Conservation (phyloP, 2,329 filamentous ascomycete genomes). For the Neonectria magnoliae region DNA sequence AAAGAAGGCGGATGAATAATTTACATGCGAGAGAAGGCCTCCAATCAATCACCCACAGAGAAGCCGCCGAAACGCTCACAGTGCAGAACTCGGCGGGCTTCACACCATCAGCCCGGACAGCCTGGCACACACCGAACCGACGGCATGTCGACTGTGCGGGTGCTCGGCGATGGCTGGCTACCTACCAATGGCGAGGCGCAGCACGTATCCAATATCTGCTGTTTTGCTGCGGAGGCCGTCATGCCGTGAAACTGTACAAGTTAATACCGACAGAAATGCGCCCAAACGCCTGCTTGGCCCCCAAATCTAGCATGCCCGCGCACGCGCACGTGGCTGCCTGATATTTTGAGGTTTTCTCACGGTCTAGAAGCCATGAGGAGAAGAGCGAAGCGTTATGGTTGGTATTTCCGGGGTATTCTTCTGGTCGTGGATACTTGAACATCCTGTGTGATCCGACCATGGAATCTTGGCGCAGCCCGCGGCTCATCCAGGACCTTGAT, state of each 20-base stretch:
- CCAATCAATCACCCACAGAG: slow-evolving; percentile 18
- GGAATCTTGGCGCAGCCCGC: slow-evolving; percentile 15
- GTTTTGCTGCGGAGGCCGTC: slow-evolving; percentile 13
- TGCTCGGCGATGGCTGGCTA: slow-evolving; percentile 15
- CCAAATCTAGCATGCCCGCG: neutral
- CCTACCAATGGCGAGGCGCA: slow-evolving; percentile 36
- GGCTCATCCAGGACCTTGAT: slow-evolving; percentile 8
- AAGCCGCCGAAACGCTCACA: slow-evolving; percentile 22
- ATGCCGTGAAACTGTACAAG: slow-evolving; percentile 15
- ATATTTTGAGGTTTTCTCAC: neutral
- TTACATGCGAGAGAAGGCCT: slow-evolving; percentile 24
- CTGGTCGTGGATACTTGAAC: neutral
- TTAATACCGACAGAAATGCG: slow-evolving; percentile 8
- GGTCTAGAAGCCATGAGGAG: neutral
- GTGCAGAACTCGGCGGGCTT: slow-evolving; percentile 29
- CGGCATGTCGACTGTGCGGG: slow-evolving; percentile 37
- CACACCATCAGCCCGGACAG: slow-evolving; percentile 29
- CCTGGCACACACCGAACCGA: slow-evolving; percentile 29
- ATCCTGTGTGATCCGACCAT: slow-evolving; percentile 1
- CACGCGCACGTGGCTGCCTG: neutral
- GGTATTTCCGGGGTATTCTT: neutral
- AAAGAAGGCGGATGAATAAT: neutral
- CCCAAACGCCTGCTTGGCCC: neutral
- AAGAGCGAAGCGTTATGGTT: slow-evolving; percentile 1
- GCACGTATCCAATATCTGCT: slow-evolving; percentile 31